Evolutionary conservation across 23 red algal species (phyloP).

Genomic region (Gracilaria caudata): DNA sequence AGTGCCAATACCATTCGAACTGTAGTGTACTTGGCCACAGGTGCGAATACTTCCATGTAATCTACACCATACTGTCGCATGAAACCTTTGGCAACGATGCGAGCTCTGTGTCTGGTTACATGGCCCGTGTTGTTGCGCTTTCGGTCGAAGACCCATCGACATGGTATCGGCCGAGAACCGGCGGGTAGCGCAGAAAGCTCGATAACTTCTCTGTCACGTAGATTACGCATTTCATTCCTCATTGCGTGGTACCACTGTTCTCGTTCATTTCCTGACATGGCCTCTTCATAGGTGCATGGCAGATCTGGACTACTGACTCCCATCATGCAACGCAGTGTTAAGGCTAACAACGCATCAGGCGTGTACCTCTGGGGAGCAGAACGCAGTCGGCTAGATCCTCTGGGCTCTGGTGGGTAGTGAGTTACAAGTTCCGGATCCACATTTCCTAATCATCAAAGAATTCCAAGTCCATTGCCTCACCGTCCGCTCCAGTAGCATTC

Average conservation of each 20-base stretch:
- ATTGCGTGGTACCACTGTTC: conserved; percentile 24
- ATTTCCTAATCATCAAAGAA: conserved; percentile 4
- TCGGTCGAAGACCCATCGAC: conserved; percentile 22
- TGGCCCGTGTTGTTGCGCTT: conserved; percentile 10
- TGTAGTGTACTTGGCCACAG: conserved; percentile 46
- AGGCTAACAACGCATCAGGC: not conserved
- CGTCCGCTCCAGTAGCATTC: not conserved
- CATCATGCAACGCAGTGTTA: not conserved
- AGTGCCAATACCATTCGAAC: conserved; percentile 4
- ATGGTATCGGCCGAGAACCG: not conserved
- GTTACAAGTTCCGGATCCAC: not conserved
- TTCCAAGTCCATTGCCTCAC: not conserved
- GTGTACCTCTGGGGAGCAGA: not conserved
- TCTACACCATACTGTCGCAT: conserved; percentile 33
- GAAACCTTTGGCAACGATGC: conserved; percentile 26
- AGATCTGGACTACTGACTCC: not conserved
- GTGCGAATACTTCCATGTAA: conserved; percentile 20
- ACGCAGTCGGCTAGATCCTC: not conserved
- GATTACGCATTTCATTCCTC: conserved; percentile 16
- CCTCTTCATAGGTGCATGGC: conserved; percentile 7
- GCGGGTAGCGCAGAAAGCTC: not conserved
- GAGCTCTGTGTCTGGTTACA: not conserved
- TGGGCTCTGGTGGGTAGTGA: not conserved
- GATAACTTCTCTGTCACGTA: not conserved
- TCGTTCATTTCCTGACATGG: conserved; percentile 4